phyloP scores from a whole-genome alignment of 2,329 filamentous ascomycete species.

The Pseudogymnoascus pannorum region DNA sequence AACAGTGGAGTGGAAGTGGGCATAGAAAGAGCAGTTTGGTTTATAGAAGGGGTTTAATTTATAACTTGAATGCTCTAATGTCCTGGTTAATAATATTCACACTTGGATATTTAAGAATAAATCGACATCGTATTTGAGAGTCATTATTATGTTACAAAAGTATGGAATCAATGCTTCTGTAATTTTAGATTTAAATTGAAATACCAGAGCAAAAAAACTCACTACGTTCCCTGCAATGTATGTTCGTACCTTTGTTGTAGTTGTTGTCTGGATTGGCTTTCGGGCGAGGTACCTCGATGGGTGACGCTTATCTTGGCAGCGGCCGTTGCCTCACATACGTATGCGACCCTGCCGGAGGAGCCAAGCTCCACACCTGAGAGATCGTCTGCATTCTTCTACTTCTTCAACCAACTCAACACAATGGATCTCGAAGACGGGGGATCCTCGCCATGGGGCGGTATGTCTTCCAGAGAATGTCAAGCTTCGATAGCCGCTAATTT shows the following conservation, averaged over 20 bases:
- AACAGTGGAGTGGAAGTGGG: background rate
- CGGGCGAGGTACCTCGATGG: background rate
- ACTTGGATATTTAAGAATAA: background rate
- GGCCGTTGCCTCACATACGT: slow-evolving; percentile 7
- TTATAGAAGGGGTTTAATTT: background rate
- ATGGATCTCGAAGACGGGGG: slow-evolving; percentile 39
- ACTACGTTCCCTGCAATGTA: background rate
- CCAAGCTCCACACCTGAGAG: slow-evolving; percentile 9
- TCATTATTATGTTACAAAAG: background rate
- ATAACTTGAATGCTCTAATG: background rate
- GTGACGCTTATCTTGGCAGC: slow-evolving; percentile 9
- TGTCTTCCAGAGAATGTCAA: slow-evolving; percentile 15
- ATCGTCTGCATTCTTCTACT: background rate
- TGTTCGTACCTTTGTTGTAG: background rate
- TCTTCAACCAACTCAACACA: slow-evolving; percentile 14
- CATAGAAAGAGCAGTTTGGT: background rate
- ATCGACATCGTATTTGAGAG: background rate
- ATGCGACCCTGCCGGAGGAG: background rate
- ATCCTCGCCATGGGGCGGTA: slow-evolving; percentile 41
- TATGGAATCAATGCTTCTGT: background rate
- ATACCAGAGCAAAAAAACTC: background rate
- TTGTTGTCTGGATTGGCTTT: slow-evolving; percentile 2
- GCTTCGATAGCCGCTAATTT: slow-evolving; percentile 14
- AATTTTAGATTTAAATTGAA: background rate
- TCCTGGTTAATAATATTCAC: background rate